phyloP scores from a whole-genome alignment of 2,329 filamentous ascomycete genomes.

The Hymenoscyphus occultus region DNA sequence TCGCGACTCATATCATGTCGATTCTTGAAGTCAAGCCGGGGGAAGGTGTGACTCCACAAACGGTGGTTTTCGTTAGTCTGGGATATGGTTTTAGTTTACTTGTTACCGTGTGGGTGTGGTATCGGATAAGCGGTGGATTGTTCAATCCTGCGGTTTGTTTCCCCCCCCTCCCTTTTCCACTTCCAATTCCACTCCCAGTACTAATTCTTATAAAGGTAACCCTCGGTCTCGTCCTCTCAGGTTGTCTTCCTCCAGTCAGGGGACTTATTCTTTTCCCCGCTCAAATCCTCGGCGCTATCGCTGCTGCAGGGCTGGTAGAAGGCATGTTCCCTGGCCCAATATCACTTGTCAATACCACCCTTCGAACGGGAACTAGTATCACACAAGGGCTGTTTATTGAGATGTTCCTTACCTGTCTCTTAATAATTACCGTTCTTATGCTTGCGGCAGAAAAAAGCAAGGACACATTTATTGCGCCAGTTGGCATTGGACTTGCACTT shows the following conservation, averaged over 20 bases:
- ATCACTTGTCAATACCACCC: constrained; percentile 40
- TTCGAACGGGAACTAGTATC: constrained; percentile 39
- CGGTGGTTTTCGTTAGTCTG: constrained; percentile 40
- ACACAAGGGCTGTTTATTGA: constrained; percentile 47
- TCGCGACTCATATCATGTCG: constrained; percentile 26
- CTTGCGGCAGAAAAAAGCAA: constrained; percentile 69
- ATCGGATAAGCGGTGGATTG: constrained; percentile 45
- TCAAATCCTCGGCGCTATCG: constrained; percentile 35
- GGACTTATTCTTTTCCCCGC: constrained; percentile 32
- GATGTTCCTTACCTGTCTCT: constrained; percentile 44
- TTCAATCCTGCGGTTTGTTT: constrained; percentile 36
- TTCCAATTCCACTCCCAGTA: constrained; percentile 9
- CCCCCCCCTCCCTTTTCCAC: background rate
- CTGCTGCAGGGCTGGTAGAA: constrained; percentile 40
- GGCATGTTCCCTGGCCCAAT: constrained; percentile 44
- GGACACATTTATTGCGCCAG: constrained; percentile 66
- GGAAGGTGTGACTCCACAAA: constrained; percentile 6
- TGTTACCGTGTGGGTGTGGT: constrained; percentile 57
- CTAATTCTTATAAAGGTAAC: constrained; percentile 31
- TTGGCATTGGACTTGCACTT: constrained; percentile 68
- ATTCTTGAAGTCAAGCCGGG: constrained; percentile 12
- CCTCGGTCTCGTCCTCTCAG: constrained; percentile 36
- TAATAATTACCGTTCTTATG: constrained; percentile 48
- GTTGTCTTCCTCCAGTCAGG: constrained; percentile 32
- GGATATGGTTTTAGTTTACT: constrained; percentile 42